phyloP scores from a whole-genome alignment of 495 filamentous ascomycete genomes.

The Aspergillus coremiiformis region DNA sequence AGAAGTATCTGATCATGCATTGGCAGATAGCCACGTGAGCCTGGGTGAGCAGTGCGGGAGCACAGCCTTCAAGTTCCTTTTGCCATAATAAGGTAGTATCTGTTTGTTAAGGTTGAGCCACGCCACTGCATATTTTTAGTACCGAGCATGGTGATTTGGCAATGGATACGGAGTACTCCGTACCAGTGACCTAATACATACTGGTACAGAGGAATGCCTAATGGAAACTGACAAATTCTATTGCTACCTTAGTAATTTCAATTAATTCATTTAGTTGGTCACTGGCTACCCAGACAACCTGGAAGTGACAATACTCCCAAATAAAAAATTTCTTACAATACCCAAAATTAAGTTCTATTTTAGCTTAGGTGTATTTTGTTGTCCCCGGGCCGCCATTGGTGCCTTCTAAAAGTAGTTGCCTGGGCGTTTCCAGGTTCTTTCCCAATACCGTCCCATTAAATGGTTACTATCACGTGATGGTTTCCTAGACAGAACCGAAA shows the following conservation, averaged over 20 bases:
- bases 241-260: no score
- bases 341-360: no score
- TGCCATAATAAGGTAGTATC: not conserved
- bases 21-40: not conserved
- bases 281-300: no score
- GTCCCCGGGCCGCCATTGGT: constrained; percentile 2
- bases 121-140: not conserved
- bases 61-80: not conserved
- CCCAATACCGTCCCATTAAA: constrained; percentile 1
- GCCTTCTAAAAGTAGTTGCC: constrained; percentile 3
- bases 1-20: no score
- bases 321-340: not conserved
- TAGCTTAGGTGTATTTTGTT: constrained; percentile 2
- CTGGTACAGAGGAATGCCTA: no score
- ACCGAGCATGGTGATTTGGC: not conserved
- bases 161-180: no score
- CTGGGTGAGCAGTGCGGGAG: not conserved
- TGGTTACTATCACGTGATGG: constrained; percentile 20
- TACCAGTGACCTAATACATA: not conserved
- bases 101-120: not conserved
- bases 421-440: constrained; percentile 5
- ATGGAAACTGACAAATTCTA: not conserved
- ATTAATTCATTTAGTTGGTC: no score
- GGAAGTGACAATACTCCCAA: not conserved
- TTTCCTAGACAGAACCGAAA: constrained; percentile 25